Percentiles rank a stretch among this genome's conserved stretches.
Conservation (phyloP, 2,329 filamentous ascomycete genomes). For the Talaromyces sp. region DNA sequence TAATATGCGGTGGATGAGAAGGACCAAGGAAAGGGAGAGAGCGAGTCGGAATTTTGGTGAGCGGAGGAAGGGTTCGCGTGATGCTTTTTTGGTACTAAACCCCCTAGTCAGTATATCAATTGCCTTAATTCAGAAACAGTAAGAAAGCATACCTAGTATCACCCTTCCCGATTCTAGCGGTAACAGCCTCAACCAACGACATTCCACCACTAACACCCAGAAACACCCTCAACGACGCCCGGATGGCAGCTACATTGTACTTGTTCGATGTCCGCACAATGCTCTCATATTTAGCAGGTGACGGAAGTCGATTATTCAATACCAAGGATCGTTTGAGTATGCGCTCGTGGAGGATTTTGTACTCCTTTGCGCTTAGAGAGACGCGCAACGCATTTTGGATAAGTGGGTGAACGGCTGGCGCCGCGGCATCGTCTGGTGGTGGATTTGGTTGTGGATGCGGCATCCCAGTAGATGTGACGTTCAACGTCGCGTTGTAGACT, state of each 20-base stretch:
- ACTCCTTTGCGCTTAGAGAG: slow-evolving; percentile 79
- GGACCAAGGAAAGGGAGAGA: slow-evolving; percentile 76
- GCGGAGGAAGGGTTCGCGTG: slow-evolving; percentile 44
- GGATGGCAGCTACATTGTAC: slow-evolving; percentile 68
- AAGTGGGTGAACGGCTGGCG: slow-evolving; percentile 60
- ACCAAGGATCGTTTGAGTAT: slow-evolving; percentile 68
- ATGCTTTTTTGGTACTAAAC: slow-evolving; percentile 33
- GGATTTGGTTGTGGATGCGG: background rate
- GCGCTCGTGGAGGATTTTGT: slow-evolving; percentile 79
- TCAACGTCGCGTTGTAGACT: background rate
- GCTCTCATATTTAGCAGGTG: slow-evolving; percentile 53
- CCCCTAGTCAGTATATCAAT: background rate
- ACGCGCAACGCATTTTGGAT: slow-evolving; percentile 84
- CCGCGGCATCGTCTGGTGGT: background rate
- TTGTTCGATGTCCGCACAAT: slow-evolving; percentile 57
- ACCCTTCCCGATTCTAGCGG: slow-evolving; percentile 28
- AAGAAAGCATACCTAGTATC: slow-evolving; percentile 24
- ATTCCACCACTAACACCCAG: slow-evolving; percentile 61
- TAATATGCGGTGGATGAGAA: slow-evolving; percentile 83
- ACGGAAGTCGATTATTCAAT: slow-evolving; percentile 55
- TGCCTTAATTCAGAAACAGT: background rate
- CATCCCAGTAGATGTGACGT: background rate
- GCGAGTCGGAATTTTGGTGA: slow-evolving; percentile 75
- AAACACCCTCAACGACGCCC: slow-evolving; percentile 71
- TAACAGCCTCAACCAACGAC: slow-evolving; percentile 60